Evolutionary conservation across 2,329 filamentous ascomycete genomes (phyloP).

Genomic region (Fusarium anthophilum): DNA sequence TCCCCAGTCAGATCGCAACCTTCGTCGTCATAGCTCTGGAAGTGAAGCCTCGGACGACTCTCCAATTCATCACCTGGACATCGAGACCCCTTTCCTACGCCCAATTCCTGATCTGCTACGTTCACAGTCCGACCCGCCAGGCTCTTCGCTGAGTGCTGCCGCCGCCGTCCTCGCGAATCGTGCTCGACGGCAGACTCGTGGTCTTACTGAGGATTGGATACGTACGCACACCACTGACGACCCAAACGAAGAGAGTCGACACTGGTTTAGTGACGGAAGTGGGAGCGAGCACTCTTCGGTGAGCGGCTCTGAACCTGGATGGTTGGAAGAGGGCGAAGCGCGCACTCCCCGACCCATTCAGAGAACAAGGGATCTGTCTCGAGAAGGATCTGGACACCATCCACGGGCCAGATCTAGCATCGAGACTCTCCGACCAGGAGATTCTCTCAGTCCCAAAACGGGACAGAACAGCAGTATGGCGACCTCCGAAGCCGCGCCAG

Average conservation of each 20-base stretch:
- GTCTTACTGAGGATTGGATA: conserved; percentile 86
- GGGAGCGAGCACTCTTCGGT: conserved; percentile 80
- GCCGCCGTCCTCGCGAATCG: conserved; percentile 72
- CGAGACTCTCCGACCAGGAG: conserved; percentile 61
- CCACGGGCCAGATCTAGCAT: conserved; percentile 62
- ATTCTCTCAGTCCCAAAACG: conserved; percentile 39
- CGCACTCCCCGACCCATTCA: conserved; percentile 57
- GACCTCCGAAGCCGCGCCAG: conserved; percentile 44
- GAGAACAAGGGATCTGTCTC: conserved; percentile 37
- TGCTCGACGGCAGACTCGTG: conserved; percentile 65
- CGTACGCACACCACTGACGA: conserved; percentile 82
- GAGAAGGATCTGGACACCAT: conserved; percentile 50
- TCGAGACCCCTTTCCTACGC: conserved; percentile 70
- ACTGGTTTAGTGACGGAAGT: conserved; percentile 82
- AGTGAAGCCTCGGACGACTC: conserved; percentile 69
- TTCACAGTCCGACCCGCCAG: conserved; percentile 41
- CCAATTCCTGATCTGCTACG: conserved; percentile 59
- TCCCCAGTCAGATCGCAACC: conserved; percentile 68
- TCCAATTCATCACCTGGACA: conserved; percentile 68
- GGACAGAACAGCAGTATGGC: conserved; percentile 48
- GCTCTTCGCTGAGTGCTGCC: conserved; percentile 58
- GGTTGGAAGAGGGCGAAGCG: conserved; percentile 59
- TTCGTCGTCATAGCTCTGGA: conserved; percentile 62
- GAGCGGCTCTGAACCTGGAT: conserved; percentile 70
- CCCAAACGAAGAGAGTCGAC: conserved; percentile 71